phyloP scores from a whole-genome alignment of 208 protist species.

The Angomonas desouzai region DNA sequence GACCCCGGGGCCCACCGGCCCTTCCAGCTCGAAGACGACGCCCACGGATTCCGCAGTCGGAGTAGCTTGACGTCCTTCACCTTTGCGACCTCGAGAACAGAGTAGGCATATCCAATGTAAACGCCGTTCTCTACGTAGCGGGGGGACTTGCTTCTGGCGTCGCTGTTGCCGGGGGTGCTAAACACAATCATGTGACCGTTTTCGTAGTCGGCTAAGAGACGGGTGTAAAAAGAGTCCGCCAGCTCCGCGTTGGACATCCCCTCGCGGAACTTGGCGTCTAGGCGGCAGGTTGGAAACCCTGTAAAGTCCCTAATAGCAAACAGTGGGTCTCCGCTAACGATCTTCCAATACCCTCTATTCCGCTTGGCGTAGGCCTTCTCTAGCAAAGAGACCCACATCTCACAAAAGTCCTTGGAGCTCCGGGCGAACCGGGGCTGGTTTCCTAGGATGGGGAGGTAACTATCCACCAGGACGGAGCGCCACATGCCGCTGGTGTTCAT shows the following conservation, averaged over 20 bases:
- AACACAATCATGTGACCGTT: slow-evolving; percentile 45
- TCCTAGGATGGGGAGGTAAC: slow-evolving; percentile 58
- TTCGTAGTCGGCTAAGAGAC: slow-evolving; percentile 29
- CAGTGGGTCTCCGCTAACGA: slow-evolving; percentile 59
- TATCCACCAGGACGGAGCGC: slow-evolving; percentile 60
- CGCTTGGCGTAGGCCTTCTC: slow-evolving; percentile 87
- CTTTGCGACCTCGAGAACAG: slow-evolving; percentile 27
- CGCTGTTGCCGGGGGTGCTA: slow-evolving; percentile 37
- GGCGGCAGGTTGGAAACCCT: slow-evolving; percentile 42
- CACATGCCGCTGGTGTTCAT: slow-evolving; percentile 74
- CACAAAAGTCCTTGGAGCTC: slow-evolving; percentile 47
- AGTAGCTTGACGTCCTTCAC: slow-evolving; percentile 30
- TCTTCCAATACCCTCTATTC: slow-evolving; percentile 63
- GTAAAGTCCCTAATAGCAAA: slow-evolving; percentile 64
- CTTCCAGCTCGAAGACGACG: slow-evolving; percentile 42
- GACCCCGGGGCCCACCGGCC: slow-evolving; percentile 41
- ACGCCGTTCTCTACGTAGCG: slow-evolving; percentile 44
- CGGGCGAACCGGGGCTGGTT: slow-evolving; percentile 45
- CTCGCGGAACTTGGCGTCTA: slow-evolving; percentile 33
- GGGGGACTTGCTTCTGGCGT: slow-evolving; percentile 9
- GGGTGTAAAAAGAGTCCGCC: slow-evolving; percentile 37
- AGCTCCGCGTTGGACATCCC: slow-evolving; percentile 19
- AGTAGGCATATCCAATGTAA: slow-evolving; percentile 45
- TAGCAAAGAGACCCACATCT: slow-evolving; percentile 78
- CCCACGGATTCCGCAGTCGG: slow-evolving; percentile 57